These are phyloP conservation scores for Paraconiothyrium brasiliense DNA, from an alignment of 2,329 filamentous ascomycete genomes.

Conservation along the genomic window DNA sequence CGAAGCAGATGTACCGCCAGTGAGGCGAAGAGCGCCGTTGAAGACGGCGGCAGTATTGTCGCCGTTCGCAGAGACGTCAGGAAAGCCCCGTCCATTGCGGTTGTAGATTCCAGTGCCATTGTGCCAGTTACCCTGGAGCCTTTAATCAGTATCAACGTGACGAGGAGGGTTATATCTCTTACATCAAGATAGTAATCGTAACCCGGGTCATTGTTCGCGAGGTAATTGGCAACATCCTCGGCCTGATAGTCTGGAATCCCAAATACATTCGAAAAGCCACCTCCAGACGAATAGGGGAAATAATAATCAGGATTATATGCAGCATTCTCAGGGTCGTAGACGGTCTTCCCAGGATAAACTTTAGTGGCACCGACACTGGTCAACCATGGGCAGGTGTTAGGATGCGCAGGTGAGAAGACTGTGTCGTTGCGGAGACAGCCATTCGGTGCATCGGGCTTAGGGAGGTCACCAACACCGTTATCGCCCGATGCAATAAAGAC, in stretches of 20 bases:
- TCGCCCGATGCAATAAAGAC: constrained; percentile 59
- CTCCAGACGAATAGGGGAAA: constrained; percentile 24
- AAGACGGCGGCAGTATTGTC: constrained; percentile 50
- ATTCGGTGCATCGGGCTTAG: constrained; percentile 23
- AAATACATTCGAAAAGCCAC: constrained; percentile 60
- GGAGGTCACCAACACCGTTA: constrained; percentile 52
- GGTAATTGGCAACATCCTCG: constrained; percentile 51
- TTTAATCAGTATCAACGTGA: not conserved
- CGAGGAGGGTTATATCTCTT: not conserved
- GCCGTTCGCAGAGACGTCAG: constrained; percentile 69
- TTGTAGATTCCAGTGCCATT: constrained; percentile 37
- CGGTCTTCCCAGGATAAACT: constrained; percentile 1
- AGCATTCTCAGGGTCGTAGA: constrained; percentile 36
- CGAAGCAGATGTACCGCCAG: constrained; percentile 62
- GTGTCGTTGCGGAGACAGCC: constrained; percentile 41
- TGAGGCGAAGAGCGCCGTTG: constrained; percentile 36
- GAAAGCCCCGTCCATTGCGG: constrained; percentile 61
- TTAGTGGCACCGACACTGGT: constrained; percentile 69
- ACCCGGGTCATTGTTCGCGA: constrained; percentile 31
- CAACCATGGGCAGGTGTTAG: constrained; percentile 60
- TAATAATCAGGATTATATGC: constrained; percentile 10
- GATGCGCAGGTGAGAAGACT: constrained; percentile 56
- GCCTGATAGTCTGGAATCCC: constrained; percentile 56
- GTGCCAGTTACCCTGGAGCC: constrained; percentile 44
- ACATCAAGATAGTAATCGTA: constrained; percentile 23